phyloP scores from a whole-genome alignment of 2,329 filamentous ascomycete species.

The Colletotrichum lupini region DNA sequence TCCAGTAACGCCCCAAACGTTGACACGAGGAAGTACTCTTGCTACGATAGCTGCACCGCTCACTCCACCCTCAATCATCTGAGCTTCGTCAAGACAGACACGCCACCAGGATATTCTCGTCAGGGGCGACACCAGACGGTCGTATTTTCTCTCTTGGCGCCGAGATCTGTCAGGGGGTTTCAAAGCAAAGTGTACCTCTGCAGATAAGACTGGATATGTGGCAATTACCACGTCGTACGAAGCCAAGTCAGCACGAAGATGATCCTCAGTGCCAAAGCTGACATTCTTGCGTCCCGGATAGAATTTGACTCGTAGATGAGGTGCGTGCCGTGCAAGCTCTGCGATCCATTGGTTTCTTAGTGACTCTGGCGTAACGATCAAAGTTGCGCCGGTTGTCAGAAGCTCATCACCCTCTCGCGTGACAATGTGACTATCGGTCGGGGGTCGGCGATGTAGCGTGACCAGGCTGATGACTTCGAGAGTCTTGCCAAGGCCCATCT shows the following conservation, averaged over 20 bases:
- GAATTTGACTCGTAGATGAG: conserved; percentile 63
- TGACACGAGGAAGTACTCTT: conserved; percentile 80
- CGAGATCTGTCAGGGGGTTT: conserved; percentile 75
- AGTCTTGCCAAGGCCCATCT: conserved; percentile 88
- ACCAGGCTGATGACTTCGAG: conserved; percentile 79
- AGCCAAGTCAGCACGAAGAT: conserved; percentile 57
- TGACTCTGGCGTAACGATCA: conserved; percentile 70
- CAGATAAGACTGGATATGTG: conserved; percentile 77
- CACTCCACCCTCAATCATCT: conserved; percentile 93
- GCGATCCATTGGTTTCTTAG: conserved; percentile 71
- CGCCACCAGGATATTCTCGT: conserved; percentile 90
- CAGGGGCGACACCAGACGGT: conserved; percentile 78
- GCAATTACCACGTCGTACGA: conserved; percentile 70
- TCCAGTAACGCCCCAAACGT: conserved; percentile 92
- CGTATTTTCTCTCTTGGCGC: conserved; percentile 74
- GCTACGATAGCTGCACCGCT: conserved; percentile 86
- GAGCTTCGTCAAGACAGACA: conserved; percentile 81
- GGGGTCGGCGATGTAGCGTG: conserved; percentile 66
- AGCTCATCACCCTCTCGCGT: conserved; percentile 57
- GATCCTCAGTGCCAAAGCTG: conserved; percentile 47
- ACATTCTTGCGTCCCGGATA: conserved; percentile 63
- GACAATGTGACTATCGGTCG: conserved; percentile 35
- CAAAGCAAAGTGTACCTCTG: conserved; percentile 82
- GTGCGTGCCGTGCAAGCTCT: conserved; percentile 69
- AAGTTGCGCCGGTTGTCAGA: conserved; percentile 63